A percentile compares a stretch with the other conserved stretches of the same genome.
Conservation (phyloP, 2,329 filamentous ascomycete species). For the Rugonectria rugulosa region DNA sequence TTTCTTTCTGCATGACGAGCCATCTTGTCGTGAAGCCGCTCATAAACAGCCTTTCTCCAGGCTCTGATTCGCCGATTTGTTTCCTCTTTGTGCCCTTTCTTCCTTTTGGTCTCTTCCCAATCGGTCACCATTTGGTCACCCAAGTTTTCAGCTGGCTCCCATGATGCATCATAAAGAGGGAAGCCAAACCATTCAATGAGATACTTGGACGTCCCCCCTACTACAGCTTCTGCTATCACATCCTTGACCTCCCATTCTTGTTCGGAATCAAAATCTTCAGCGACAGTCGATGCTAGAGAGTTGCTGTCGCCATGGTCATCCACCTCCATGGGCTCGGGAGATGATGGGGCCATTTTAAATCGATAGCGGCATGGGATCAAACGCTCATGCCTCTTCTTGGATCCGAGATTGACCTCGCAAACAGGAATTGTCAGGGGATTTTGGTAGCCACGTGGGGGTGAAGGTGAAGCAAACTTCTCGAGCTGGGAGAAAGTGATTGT, state of each 20-base stretch:
- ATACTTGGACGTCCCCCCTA: constrained; percentile 39
- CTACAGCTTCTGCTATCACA: constrained; percentile 56
- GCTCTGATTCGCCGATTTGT: constrained; percentile 48
- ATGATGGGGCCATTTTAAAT: no score
- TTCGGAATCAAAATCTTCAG: constrained; percentile 45
- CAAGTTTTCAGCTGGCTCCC: constrained; percentile 60
- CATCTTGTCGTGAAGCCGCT: constrained; percentile 40
- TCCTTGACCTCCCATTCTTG: constrained; percentile 59
- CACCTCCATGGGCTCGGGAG: background rate
- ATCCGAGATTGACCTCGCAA: no score
- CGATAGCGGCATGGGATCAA: no score
- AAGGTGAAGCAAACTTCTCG: no score
- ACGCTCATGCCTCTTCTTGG: no score
- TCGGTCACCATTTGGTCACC: constrained; percentile 46
- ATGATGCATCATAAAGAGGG: constrained; percentile 48
- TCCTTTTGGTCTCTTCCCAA: constrained; percentile 54
- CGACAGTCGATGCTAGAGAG: constrained; percentile 45
- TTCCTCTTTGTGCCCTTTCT: constrained; percentile 42
- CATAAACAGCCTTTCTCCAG: constrained; percentile 46
- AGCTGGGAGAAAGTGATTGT: no score
- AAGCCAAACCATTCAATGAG: constrained; percentile 50
- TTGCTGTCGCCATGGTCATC: constrained; percentile 36
- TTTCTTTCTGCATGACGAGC: constrained; percentile 54
- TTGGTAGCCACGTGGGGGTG: no score
- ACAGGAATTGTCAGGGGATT: no score